Percentiles rank a stretch among this genome's conserved stretches.
phyloP scores from a whole-genome alignment of 805 yeast genomes.

The Wickerhamiella nectarea region DNA sequence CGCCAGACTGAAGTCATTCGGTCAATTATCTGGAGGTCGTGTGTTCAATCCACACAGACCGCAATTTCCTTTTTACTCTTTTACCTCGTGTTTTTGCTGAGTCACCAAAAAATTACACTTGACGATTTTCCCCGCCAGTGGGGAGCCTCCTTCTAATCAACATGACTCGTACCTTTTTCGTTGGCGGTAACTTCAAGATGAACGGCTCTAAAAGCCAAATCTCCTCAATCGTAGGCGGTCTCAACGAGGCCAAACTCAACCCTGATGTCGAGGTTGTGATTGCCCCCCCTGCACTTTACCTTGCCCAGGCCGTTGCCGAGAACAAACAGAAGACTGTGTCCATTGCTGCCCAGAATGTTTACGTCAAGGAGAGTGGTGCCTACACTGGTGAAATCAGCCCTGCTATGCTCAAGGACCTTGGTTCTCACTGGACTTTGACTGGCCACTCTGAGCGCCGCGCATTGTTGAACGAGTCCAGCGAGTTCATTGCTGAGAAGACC shows the following conservation, averaged over 20 bases:
- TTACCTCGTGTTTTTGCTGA: background rate
- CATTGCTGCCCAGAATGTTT: constrained; percentile 86
- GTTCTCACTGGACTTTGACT: constrained; percentile 85
- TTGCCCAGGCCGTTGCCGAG: constrained; percentile 59
- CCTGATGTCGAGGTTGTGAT: constrained; percentile 80
- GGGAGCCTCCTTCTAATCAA: background rate
- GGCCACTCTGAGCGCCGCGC: constrained; percentile 99
- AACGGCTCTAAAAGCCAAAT: constrained; percentile 87
- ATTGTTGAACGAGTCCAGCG: constrained; percentile 78
- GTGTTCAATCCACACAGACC: background rate
- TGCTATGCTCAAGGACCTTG: constrained; percentile 74
- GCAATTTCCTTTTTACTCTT: background rate
- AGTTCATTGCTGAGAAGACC: constrained; percentile 84
- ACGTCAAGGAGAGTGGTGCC: constrained; percentile 83
- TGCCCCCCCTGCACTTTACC: constrained; percentile 92
- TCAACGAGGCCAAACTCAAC: constrained; percentile 68
- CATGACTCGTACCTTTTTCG: constrained; percentile 82
- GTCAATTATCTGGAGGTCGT: background rate
- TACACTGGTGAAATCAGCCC: constrained; percentile 96
- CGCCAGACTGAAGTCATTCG: constrained; percentile 32
- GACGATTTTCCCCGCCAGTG: background rate
- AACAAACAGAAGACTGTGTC: constrained; percentile 54
- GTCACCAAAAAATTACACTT: background rate
- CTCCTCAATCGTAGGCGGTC: constrained; percentile 65
- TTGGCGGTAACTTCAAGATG: constrained; percentile 99